Conservation (phyloP, 768 basidiomycete species). For the Phaeolepiota aurea region DNA sequence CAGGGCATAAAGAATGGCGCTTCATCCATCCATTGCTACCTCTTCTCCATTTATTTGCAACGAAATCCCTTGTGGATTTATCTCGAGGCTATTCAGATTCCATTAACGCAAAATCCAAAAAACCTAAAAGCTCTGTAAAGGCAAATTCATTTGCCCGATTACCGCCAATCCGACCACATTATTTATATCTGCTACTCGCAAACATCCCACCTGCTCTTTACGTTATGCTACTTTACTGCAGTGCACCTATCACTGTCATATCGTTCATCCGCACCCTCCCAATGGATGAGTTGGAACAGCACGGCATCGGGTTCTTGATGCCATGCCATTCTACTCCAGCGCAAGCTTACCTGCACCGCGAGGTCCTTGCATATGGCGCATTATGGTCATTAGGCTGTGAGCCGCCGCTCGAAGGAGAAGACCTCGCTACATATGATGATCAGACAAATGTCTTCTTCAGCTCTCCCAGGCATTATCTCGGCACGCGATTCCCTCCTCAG, state of each 20-base stretch:
- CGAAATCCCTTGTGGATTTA: slow-evolving; percentile 57
- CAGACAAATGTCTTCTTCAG: slow-evolving; percentile 80
- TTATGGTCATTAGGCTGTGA: slow-evolving; percentile 91
- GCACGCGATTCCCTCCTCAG: slow-evolving; percentile 50
- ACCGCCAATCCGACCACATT: slow-evolving; percentile 23
- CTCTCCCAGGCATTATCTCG: slow-evolving; percentile 60
- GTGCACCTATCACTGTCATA: slow-evolving; percentile 72
- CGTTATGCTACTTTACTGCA: slow-evolving; percentile 65
- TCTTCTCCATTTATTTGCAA: slow-evolving; percentile 69
- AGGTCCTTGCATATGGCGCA: slow-evolving; percentile 46
- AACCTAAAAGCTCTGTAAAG: slow-evolving; percentile 5
- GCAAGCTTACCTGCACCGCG: slow-evolving; percentile 77
- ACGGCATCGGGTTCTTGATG: slow-evolving; percentile 74
- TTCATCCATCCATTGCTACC: slow-evolving; percentile 92
- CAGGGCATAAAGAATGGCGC: slow-evolving; percentile 96
- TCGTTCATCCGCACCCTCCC: slow-evolving; percentile 55
- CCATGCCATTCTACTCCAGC: slow-evolving; percentile 97
- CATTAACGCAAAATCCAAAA: neutral
- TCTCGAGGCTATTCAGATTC: slow-evolving; percentile 11
- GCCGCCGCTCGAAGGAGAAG: slow-evolving; percentile 63
- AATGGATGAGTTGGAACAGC: slow-evolving; percentile 29
- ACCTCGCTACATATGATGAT: slow-evolving; percentile 55
- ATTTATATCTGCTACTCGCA: slow-evolving; percentile 38
- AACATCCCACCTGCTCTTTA: slow-evolving; percentile 61
- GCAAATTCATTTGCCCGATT: slow-evolving; percentile 6